phyloP scores from a whole-genome alignment of 2,329 filamentous ascomycete genomes.

The Lasiodiplodia hormozganensis region DNA sequence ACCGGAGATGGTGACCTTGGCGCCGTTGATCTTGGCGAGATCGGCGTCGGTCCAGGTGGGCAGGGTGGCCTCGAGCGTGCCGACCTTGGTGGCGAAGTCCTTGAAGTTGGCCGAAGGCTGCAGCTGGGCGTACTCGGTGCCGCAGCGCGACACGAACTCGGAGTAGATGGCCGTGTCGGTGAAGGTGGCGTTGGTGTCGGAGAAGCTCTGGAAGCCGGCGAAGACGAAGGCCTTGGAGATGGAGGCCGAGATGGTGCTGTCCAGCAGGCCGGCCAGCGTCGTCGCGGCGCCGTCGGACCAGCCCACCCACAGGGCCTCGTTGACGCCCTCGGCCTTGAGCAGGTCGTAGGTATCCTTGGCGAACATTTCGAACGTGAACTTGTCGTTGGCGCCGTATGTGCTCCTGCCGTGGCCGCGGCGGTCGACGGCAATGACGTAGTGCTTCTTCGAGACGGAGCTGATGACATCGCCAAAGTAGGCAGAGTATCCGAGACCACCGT shows the following conservation, averaged over 20 bases:
- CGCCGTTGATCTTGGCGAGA: conserved; percentile 36
- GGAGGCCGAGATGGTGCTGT: conserved; percentile 39
- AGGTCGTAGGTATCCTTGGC: conserved; percentile 46
- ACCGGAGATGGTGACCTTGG: conserved; percentile 39
- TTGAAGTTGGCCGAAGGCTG: conserved; percentile 48
- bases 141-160: conserved; percentile 46
- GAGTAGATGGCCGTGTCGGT: conserved; percentile 42
- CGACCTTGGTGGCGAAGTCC: conserved; percentile 47
- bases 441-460: conserved; percentile 38
- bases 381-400: conserved; percentile 45
- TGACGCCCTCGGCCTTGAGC: conserved; percentile 41
- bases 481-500: conserved; percentile 53
- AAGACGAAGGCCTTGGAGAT: conserved; percentile 53
- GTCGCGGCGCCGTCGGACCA: conserved; percentile 54
- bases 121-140: conserved; percentile 45
- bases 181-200: conserved; percentile 49
- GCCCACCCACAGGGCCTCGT: conserved; percentile 46
- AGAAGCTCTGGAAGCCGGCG: conserved; percentile 42
- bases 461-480: conserved; percentile 52
- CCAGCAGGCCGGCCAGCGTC: conserved; percentile 47
- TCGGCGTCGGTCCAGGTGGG: conserved; percentile 41
- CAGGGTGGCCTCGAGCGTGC: conserved; percentile 46
- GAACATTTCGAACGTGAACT: conserved; percentile 51
- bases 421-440: conserved; percentile 52
- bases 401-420: conserved; percentile 53